Base-by-base conservation (phyloP, 1,284 basidiomycete species). In the Ganoderma lingzhi region DNA sequence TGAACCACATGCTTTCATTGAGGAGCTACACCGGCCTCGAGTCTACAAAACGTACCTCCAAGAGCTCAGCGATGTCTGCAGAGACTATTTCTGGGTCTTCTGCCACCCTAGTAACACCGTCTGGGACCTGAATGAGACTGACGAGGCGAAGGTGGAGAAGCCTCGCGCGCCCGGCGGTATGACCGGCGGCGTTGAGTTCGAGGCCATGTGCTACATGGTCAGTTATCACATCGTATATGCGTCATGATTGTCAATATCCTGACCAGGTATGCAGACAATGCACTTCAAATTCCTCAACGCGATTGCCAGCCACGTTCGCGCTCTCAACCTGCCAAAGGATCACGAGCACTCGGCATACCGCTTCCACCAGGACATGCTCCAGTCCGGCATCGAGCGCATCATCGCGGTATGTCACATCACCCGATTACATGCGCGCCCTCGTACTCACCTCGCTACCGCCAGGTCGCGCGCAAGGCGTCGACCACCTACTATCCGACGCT, bases 11-110 rank as follows among this genome's bases (percentile, higher is more conserved):
- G 93, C 92, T 32, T 99, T 99, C 78, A 96, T 99, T 67, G 93
- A 93, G 73, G 88, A 88, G 1, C 83, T 96, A 32, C 96, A 97
- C 79, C 85, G 87, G 3, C 91, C 94, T 0, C 85, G 97, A 58
- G 90, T 96, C 61, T 98, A 96, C 85, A 98, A 96, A 83, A 90
- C 91, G 2, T 98, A 97, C 81, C 84, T 99, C 15, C 89, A 92
- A 75, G 97, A 99, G 79, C 84, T 99, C 45, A 92, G 90, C 10
- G 95, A 97, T 73, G 86, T 97, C 2, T 97, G 96, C 78, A 84
- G 96, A 23, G 97, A 99, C 79, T 99, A 98, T 82, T 99, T 99
- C 81, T 99, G 97, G 96, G 93, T 99, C 66, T 99, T 99, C 82
- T 99, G 97, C 78, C 98, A 99, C 79, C 92, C 93, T 2, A 93